Conservation (phyloP, 2,329 filamentous ascomycete species). For the Aspergillus tubingensis region DNA sequence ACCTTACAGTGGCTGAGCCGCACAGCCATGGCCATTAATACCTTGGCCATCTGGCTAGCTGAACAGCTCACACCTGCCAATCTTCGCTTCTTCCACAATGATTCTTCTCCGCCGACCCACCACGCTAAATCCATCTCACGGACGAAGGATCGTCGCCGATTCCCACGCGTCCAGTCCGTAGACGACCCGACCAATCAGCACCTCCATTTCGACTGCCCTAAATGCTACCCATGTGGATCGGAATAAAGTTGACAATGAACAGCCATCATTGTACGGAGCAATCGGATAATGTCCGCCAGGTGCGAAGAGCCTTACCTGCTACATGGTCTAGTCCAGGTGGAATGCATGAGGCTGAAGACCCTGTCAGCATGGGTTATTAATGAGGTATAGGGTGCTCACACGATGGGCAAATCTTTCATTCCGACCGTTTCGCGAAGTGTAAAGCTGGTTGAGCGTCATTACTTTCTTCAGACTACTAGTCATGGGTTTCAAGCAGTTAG, state of each 20-base stretch:
- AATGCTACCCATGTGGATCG: not conserved
- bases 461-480: too few relatives aligned
- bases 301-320: not conserved
- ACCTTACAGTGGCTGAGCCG: too few relatives aligned
- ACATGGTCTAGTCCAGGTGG: too few relatives aligned
- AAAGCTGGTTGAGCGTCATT: too few relatives aligned
- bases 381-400: too few relatives aligned
- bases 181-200: not conserved
- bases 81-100: too few relatives aligned
- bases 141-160: not conserved
- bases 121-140: not conserved
- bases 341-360: not conserved
- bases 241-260: not conserved
- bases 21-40: too few relatives aligned
- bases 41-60: too few relatives aligned
- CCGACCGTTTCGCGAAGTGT: too few relatives aligned
- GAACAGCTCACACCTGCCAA: too few relatives aligned
- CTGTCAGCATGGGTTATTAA: not conserved
- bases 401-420: too few relatives aligned
- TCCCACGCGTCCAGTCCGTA: not conserved
- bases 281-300: not conserved
- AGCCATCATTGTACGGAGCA: too few relatives aligned
- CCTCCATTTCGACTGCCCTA: not conserved
- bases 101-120: not conserved
- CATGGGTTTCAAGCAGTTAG: not conserved